Conservation (phyloP, 23 red algal genomes). For the Gracilariopsis chorda region DNA sequence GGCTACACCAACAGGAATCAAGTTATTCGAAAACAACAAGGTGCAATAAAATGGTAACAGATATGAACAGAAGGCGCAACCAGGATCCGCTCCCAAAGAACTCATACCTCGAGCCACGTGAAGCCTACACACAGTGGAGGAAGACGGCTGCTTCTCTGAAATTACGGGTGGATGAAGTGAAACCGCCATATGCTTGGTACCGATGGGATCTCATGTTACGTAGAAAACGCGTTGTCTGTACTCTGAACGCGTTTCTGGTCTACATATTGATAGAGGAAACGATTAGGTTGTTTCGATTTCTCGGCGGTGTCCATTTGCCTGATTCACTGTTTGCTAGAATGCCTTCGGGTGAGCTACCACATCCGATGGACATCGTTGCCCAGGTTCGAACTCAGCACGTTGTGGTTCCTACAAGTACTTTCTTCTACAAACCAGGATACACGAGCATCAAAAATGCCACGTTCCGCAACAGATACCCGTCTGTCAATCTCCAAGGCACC, state of each 20-base stretch:
- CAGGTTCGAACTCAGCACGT: conserved; percentile 32
- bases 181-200: background rate
- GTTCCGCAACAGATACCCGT: conserved; percentile 67
- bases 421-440: conserved; percentile 29
- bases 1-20: too few species aligned
- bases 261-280: conserved; percentile 2
- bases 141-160: too few species aligned
- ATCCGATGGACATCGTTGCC: conserved; percentile 48
- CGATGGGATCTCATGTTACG: background rate
- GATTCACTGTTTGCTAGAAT: background rate
- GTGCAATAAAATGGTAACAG: too few species aligned
- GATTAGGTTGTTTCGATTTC: conserved; percentile 13
- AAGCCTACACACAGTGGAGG: too few species aligned
- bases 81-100: too few species aligned
- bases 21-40: too few species aligned
- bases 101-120: too few species aligned
- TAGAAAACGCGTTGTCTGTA: conserved; percentile 18
- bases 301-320: background rate
- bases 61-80: too few species aligned
- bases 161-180: background rate
- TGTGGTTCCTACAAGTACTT: background rate
- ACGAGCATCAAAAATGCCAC: conserved; percentile 8
- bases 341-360: background rate
- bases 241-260: conserved; percentile 10
- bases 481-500: background rate